Conservation (phyloP, 768 basidiomycete species). For the Pulveroboletus sp. region DNA sequence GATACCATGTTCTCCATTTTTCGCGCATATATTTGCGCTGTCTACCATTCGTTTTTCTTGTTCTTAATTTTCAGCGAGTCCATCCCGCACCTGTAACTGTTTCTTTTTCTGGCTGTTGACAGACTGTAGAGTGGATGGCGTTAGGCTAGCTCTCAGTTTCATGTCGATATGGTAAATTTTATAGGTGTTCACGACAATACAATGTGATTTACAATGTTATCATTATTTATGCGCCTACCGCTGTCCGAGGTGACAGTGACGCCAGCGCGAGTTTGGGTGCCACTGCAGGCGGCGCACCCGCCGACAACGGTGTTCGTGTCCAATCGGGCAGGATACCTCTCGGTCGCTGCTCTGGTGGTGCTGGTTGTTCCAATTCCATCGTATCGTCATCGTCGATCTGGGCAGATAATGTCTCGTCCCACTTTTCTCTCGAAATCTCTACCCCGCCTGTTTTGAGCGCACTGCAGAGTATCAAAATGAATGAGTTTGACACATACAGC, state of each 20-base stretch:
- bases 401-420: conserved; percentile 66
- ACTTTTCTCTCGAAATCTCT: conserved; percentile 80
- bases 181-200: conserved; percentile 8
- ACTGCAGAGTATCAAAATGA: conserved; percentile 35
- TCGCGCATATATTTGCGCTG: conserved; percentile 1
- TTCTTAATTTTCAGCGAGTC: not conserved
- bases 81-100: not conserved
- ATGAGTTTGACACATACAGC: not conserved
- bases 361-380: conserved; percentile 13
- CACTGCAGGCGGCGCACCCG: conserved; percentile 62
- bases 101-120: not conserved
- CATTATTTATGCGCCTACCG: conserved; percentile 37
- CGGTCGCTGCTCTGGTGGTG: conserved; percentile 27
- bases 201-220: not conserved
- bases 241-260: conserved; percentile 20
- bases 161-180: conserved; percentile 7
- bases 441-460: conserved; percentile 83
- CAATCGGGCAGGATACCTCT: conserved; percentile 72
- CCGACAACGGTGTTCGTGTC: conserved; percentile 63
- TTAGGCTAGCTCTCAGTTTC: conserved; percentile 10
- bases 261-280: conserved; percentile 8
- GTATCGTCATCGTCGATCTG: conserved; percentile 43
- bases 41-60: not conserved
- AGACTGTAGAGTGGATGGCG: conserved; percentile 6
- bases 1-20: conserved; percentile 2